Base-by-base conservation (phyloP, 345 rosid genomes). In the Camelina neglecta region DNA sequence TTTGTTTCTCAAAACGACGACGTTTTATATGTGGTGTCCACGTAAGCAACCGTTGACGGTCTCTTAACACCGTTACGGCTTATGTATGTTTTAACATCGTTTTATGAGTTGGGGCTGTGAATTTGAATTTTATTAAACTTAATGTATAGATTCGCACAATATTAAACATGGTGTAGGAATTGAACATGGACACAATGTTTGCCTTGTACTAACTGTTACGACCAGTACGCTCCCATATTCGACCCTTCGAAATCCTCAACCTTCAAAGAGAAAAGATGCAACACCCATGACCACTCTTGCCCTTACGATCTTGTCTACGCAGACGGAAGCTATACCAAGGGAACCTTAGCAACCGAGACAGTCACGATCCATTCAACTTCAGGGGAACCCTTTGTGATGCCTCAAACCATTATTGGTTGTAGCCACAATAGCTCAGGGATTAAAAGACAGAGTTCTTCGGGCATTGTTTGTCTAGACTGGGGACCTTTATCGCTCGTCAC, bases 151-250 rank as follows among this genome's bases (percentile, higher is more conserved):
- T 18, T 18, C 18, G 18, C 18, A 18, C 18, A 18, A 0, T 18
- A 18, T 18, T 18, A 18, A 18, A 18, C 18, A 18, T 18, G 18
- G 18, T 18, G 18, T 18, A 18, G 18, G 18, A 18, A 18, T 18
- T 18, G 18, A 18, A 18, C 18, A 18, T 18, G 18, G 73, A 48
- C 60, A 66, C 79, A 75, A 75, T 75, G 79, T 20, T 49, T 67
- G 35, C 67, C 67, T 38, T 75, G 78, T 26, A 0, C 20, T 26
- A 26, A 59, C 61, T 75, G 79, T 12, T 67, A 6, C 54, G 6
- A 11, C 16, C 73, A 59, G 42, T 1, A 1, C 15, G 20, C 15
- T 75, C 67, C 78, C 1, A 48, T 74, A 3, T 48, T 57, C 21
- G 60, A 74, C 42, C 78, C 67, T 57, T 35, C 60, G 1, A 57